Base-by-base conservation (phyloP, 2,329 filamentous ascomycete species). In the Thyridium curvatum region DNA sequence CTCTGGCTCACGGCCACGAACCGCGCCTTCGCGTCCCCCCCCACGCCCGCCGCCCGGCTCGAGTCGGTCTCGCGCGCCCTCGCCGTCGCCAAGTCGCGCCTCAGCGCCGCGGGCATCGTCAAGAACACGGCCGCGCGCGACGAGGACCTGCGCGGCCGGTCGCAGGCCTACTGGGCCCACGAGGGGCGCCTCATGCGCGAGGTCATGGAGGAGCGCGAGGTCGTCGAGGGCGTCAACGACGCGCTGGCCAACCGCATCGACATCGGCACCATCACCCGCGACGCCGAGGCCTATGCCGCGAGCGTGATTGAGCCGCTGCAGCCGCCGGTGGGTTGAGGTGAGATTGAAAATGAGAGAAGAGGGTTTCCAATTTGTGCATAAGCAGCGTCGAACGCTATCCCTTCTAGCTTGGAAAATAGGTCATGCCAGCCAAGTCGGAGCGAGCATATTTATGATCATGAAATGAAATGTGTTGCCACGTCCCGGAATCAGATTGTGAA, bases 1-100 rank as follows among this genome's bases (percentile, higher is more conserved):
- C 66, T 96, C 30, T 96, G 82, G 64, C 69, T 93, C 4, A 82
- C 84, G 3, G 77, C 79, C 13, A 96, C 93, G 4, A 84, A 90
- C 53, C 80, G 89, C 15, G 83, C 85, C 42, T 86, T 94, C 48
- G 74, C 79, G 16, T 66, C 69, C 34, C 76, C 80, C 12, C 72
- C 77, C 0, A 67, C 72, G 0, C 59, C 80, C 0, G 74, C 79
- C 1, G 80, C 86, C 56, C 78, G 86, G 43, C 62, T 94, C 32
- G 82, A 87, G 48, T 52, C 60, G 2, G 65, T 70, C 2, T 72
- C 77, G 36, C 67, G 73, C 35, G 60, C 67, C 3, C 59, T 94
- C 35, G 74, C 78, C 32, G 62, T 63, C 5, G 69, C 77, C 12
- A 74, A 80, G 55, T 73, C 77, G 39, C 88, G 83, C 58, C 59